Conservation (phyloP, 108 stramenopile genomes). For the Chaetoceros tenuissimus region DNA sequence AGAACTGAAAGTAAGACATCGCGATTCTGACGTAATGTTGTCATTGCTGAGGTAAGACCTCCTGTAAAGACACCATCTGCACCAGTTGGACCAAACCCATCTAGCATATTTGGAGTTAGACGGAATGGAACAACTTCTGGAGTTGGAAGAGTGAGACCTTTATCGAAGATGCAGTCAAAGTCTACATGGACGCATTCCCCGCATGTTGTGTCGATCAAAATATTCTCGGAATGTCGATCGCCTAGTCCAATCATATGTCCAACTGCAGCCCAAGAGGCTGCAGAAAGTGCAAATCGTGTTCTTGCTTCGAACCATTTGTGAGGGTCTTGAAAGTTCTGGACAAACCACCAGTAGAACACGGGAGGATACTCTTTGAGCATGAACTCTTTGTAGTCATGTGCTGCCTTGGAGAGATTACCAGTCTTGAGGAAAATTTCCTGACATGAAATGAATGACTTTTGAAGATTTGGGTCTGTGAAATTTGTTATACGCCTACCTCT, state of each 20-base stretch:
- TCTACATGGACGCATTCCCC: conserved; percentile 99
- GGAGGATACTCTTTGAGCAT: conserved; percentile 69
- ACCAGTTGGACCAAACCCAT: conserved; percentile 90
- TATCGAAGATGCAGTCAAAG: conserved; percentile 99
- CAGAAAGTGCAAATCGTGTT: conserved; percentile 81
- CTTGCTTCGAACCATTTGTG: conserved; percentile 97
- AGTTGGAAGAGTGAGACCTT: conserved; percentile 79
- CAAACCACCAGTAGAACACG: conserved; percentile 94
- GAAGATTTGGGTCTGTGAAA: conserved; percentile 49
- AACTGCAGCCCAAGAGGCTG: conserved; percentile 90
- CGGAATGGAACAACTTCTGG: conserved; percentile 99
- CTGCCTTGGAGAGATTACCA: conserved; percentile 48
- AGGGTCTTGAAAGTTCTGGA: conserved; percentile 89
- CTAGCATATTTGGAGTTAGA: conserved; percentile 96
- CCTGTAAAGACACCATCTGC: conserved; percentile 84
- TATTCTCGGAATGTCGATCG: conserved; percentile 98
- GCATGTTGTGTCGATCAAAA: conserved; percentile 86
- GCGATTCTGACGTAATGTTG: conserved; percentile 81
- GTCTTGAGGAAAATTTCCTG: conserved; percentile 70
- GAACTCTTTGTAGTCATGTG: conserved; percentile 53
- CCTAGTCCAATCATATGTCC: conserved; percentile 97
- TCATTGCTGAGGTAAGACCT: conserved; percentile 72
- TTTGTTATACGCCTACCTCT: conserved; percentile 49
- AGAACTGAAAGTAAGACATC: conserved; percentile 93
- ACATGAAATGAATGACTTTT: conserved; percentile 47